Percentiles rank a stretch among this genome's conserved stretches.
phyloP scores from a whole-genome alignment of 2,329 filamentous ascomycete species.

The Scorias spongiosa region DNA sequence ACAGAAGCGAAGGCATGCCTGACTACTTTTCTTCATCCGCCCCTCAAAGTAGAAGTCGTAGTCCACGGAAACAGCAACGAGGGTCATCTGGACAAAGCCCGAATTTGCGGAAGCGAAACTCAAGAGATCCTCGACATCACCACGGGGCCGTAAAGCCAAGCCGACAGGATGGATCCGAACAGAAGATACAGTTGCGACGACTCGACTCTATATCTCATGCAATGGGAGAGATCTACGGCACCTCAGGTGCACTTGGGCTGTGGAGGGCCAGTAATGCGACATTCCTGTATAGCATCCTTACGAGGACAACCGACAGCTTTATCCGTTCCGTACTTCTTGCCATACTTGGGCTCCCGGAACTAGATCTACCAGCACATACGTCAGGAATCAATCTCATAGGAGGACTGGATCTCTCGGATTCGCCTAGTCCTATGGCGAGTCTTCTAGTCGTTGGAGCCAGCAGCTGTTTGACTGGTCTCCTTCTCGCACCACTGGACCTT shows the following conservation, averaged over 20 bases:
- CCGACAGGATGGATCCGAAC: conserved; percentile 8
- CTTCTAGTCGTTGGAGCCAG: conserved; percentile 56
- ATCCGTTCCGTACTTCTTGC: conserved; percentile 81
- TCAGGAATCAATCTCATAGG: conserved; percentile 32
- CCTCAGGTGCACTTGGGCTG: conserved; percentile 77
- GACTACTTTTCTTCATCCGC: conserved; percentile 69
- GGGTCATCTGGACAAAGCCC: conserved; percentile 13
- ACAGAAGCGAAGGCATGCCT: conserved; percentile 40
- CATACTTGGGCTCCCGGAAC: conserved; percentile 75
- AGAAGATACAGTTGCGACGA: conserved; percentile 57
- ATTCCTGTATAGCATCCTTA: conserved; percentile 77
- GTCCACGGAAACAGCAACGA: conserved; percentile 24
- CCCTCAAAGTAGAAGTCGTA: conserved; percentile 30
- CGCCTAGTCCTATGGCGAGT: conserved; percentile 67
- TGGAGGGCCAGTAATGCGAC: conserved; percentile 91
- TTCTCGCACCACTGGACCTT: conserved; percentile 77
- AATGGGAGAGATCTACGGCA: conserved; percentile 74
- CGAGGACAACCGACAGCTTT: conserved; percentile 83
- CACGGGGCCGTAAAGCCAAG: conserved; percentile 7
- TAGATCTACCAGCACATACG: conserved; percentile 41
- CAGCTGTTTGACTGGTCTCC: conserved; percentile 55
- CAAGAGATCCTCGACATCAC: neutral
- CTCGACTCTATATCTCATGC: conserved; percentile 75
- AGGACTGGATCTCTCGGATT: conserved; percentile 65
- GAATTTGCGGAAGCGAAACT: conserved; percentile 4